These are phyloP conservation scores for Euphrasia confusa DNA, from an alignment of 257 asterid genomes.

Conservation along the genomic window DNA sequence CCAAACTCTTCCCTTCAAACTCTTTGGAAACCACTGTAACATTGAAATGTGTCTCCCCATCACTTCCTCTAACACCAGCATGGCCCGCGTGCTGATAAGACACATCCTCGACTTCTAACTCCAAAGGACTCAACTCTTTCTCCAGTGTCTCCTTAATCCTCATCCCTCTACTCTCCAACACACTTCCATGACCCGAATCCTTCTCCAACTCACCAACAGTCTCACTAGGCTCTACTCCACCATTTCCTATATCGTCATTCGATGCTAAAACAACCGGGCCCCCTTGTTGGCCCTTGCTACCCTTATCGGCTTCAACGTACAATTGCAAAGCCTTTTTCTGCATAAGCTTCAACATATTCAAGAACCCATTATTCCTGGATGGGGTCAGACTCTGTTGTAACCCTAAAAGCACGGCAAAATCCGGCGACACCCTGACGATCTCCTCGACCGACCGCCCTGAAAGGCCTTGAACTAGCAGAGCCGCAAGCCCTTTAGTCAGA, in stretches of 20 bases:
- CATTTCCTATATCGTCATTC: slow-evolving; percentile 30
- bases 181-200: neutral
- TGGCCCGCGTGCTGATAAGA: slow-evolving; percentile 78
- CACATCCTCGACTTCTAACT: slow-evolving; percentile 57
- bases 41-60: slow-evolving; percentile 77
- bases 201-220: neutral
- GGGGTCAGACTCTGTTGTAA: slow-evolving; percentile 48
- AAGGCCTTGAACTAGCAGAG: slow-evolving; percentile 79
- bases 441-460: slow-evolving; percentile 68
- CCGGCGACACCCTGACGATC: slow-evolving; percentile 67
- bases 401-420: slow-evolving; percentile 69
- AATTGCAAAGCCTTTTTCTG: slow-evolving; percentile 69
- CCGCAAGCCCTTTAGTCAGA: slow-evolving; percentile 79
- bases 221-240: slow-evolving; percentile 22
- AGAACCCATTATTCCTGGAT: slow-evolving; percentile 40
- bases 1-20: slow-evolving; percentile 71
- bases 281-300: slow-evolving; percentile 15
- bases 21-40: slow-evolving; percentile 56
- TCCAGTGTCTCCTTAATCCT: slow-evolving; percentile 51
- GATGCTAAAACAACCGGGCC: slow-evolving; percentile 19
- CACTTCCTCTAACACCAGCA: slow-evolving; percentile 58
- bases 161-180: slow-evolving; percentile 53
- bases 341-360: slow-evolving; percentile 81
- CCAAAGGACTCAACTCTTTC: slow-evolving; percentile 43
- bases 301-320: slow-evolving; percentile 49